These are phyloP conservation scores for Magnolia changhungtana DNA, from an alignment of 164 flowering plant genomes.

Conservation along the genomic window DNA sequence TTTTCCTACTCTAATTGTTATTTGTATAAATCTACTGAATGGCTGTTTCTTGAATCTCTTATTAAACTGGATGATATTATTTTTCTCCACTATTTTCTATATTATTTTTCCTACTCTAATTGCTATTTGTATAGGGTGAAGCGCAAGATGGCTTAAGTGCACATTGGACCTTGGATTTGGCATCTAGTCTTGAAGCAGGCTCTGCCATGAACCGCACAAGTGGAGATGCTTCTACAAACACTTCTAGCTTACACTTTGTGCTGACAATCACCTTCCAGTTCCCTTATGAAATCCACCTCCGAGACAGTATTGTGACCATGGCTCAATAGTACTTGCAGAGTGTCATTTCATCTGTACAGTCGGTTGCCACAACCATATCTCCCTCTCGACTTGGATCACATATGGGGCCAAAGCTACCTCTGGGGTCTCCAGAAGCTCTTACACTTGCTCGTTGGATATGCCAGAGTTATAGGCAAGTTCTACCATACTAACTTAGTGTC, in stretches of 20 bases:
- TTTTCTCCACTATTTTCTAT: no score
- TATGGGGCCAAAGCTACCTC: slow-evolving; percentile 52
- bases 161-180: slow-evolving; percentile 69
- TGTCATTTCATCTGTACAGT: slow-evolving; percentile 84
- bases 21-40: no score
- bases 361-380: slow-evolving; percentile 82
- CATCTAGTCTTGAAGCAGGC: slow-evolving; percentile 92
- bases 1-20: no score
- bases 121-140: slow-evolving; percentile 28
- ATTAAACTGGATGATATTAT: no score
- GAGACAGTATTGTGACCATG: slow-evolving; percentile 76
- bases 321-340: slow-evolving; percentile 89
- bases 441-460: slow-evolving; percentile 90
- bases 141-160: slow-evolving; percentile 43
- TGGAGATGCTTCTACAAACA: slow-evolving; percentile 33
- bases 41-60: no score
- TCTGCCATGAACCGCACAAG: slow-evolving; percentile 36
- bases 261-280: slow-evolving; percentile 95
- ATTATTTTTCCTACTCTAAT: no score
- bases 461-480: slow-evolving; percentile 78
- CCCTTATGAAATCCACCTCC: slow-evolving; percentile 74
- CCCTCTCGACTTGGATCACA: slow-evolving; percentile 64
- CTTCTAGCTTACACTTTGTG: slow-evolving; percentile 49
- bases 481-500: neutral
- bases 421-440: slow-evolving; percentile 82